Base-by-base conservation (phyloP, 164 flowering plant genomes). In the Liriodendron chinense region DNA sequence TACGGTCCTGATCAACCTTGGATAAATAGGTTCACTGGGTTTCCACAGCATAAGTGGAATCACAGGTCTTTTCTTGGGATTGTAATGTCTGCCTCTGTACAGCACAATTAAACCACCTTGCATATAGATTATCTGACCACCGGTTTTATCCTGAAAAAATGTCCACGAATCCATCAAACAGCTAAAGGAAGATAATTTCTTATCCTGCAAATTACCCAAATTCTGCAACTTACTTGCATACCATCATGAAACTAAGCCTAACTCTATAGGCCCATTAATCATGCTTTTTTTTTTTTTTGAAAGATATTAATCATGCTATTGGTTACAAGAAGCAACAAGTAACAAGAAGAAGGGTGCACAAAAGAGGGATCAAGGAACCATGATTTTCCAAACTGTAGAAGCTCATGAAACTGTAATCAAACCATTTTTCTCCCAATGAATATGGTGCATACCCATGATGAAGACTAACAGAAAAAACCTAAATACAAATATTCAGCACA, bases 11-110 rank as follows among this genome's bases (percentile, higher is more conserved):
- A 95, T 89, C 75, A 95, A 83, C 86, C 85, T 89, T 77, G 98
- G 98, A 83, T 92, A 95, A 53, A 93, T 74, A 23, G 98, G 98
- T 68, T 92, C 98, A 23, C 90, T 93, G 74, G 99, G 99, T 77
- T 85, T 93, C 98, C 98, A 95, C 83, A 95, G 47, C 98, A 95
- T 95, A 43, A 93, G 70, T 47, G 98, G 98, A 74, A 95, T 89
- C 34, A 83, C 83, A 72, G 97, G 96, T 80, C 94, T 86, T 79
- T 86, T 88, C 81, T 88, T 92, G 72, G 88, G 89, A 68, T 81
- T 77, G 82, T 93, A 95, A 75, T 91, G 80, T 78, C 99, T 81
- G 73, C 99, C 99, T 86, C 99, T 90, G 73, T 89, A 95, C 77
- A 95, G 74, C 7, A 95, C 81, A 76, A 93, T 82, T 23, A 82